phyloP scores from a whole-genome alignment of 2,329 filamentous ascomycete species.

The Calonectria pseudoturangicola region DNA sequence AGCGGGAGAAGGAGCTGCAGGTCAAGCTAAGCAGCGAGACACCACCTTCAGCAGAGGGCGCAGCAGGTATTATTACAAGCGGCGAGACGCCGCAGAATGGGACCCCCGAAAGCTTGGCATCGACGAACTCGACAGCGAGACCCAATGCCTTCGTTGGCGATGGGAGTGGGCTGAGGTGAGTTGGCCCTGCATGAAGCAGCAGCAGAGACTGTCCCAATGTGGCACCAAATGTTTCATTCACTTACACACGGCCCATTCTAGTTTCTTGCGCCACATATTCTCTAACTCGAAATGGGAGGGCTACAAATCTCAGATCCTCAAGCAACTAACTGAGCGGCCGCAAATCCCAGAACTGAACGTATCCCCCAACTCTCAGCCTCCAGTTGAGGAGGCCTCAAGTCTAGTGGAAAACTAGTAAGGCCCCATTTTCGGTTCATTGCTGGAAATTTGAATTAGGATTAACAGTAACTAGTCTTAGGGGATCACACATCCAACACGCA shows the following conservation, averaged over 20 bases:
- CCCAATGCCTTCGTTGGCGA: conserved; percentile 42
- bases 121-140: conserved; percentile 29
- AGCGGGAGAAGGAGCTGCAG: conserved; percentile 40
- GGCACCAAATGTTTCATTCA: too few relatives aligned
- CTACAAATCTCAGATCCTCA: conserved; percentile 41
- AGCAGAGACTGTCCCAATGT: too few relatives aligned
- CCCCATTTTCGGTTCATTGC: background rate
- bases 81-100: conserved; percentile 18
- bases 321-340: conserved; percentile 40
- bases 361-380: conserved; percentile 32
- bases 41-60: conserved; percentile 1
- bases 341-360: conserved; percentile 37
- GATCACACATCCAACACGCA: conserved; percentile 13
- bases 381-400: conserved; percentile 20
- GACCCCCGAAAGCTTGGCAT: conserved; percentile 33
- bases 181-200: background rate
- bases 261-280: conserved; percentile 40
- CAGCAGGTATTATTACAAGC: background rate
- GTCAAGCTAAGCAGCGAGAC: conserved; percentile 22
- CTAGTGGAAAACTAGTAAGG: conserved; percentile 24
- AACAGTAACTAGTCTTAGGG: background rate
- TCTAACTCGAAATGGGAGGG: conserved; percentile 41
- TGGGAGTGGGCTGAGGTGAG: conserved; percentile 39
- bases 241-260: background rate
- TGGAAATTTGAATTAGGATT: background rate